A percentile compares a stretch with the other conserved stretches of the same genome.
Evolutionary conservation across 345 rosid genomes (phyloP).

Genomic region (Eucalyptus leucophloia): DNA sequence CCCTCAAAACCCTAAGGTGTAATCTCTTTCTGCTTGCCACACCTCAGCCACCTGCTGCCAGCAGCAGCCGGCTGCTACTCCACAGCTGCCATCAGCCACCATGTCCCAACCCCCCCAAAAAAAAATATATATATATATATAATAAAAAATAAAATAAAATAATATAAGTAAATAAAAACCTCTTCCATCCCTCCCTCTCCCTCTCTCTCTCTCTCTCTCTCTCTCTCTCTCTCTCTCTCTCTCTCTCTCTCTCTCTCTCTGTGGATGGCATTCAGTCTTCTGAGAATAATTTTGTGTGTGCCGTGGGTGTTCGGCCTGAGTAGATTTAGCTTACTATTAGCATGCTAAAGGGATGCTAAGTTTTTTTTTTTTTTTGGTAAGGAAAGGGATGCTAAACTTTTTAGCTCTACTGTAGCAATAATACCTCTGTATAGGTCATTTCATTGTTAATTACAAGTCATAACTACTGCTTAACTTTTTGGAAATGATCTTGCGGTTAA

Average conservation of each 20-base stretch:
- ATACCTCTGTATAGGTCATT: background rate
- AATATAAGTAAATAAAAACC: background rate
- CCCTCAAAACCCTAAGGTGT: background rate
- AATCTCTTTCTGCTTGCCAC: background rate
- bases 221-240: background rate
- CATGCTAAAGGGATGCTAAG: background rate
- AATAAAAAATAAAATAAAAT: too few species aligned
- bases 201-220: too few species aligned
- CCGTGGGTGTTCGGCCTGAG: background rate
- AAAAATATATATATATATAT: too few species aligned
- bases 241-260: background rate
- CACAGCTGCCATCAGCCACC: background rate
- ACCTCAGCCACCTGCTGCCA: background rate
- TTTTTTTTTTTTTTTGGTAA: too few species aligned
- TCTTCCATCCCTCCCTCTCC: background rate
- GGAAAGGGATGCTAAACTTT: background rate
- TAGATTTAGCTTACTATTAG: background rate
- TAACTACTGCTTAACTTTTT: background rate
- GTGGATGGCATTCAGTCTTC: background rate
- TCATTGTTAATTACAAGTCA: background rate
- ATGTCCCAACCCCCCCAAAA: background rate
- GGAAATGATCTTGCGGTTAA: background rate
- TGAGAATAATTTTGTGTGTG: background rate
- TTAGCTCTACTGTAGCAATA: background rate
- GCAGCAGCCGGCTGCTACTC: background rate